A percentile compares a stretch with the other conserved stretches of the same genome.
Conservation (phyloP, 2,329 filamentous ascomycete genomes). For the Penicillium sp. region DNA sequence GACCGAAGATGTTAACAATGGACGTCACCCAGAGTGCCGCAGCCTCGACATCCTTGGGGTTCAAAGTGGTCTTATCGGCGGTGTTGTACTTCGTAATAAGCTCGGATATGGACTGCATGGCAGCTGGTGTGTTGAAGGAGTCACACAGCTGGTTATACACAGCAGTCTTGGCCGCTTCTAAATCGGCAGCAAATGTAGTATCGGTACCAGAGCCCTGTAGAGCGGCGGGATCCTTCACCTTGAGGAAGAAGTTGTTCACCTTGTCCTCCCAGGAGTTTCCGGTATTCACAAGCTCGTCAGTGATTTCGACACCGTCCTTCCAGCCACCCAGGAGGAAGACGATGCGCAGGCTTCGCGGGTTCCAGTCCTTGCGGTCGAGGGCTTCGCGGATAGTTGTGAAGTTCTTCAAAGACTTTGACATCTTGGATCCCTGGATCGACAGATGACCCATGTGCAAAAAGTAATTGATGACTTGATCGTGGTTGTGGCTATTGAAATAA, state of each 20-base stretch:
- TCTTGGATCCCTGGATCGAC: constrained; percentile 85
- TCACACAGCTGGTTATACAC: constrained; percentile 69
- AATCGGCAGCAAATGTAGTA: constrained; percentile 45
- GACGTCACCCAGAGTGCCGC: constrained; percentile 77
- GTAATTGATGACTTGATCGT: constrained; percentile 84
- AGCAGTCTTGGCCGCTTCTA: constrained; percentile 56
- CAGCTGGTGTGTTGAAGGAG: constrained; percentile 81
- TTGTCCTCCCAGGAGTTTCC: constrained; percentile 78
- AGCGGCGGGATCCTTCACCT: constrained; percentile 50
- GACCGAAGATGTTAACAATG: constrained; percentile 79
- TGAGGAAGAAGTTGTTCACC: constrained; percentile 68
- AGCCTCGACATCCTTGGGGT: constrained; percentile 49
- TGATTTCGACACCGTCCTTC: constrained; percentile 90
- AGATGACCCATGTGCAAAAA: constrained; percentile 95
- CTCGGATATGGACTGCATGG: constrained; percentile 74
- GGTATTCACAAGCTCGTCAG: constrained; percentile 72
- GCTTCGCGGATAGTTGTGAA: constrained; percentile 91
- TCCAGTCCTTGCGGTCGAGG: constrained; percentile 67
- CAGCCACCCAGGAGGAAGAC: constrained; percentile 85
- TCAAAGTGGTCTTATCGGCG: constrained; percentile 46
- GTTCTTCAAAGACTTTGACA: constrained; percentile 95
- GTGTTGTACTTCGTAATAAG: constrained; percentile 76
- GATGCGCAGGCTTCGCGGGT: constrained; percentile 74
- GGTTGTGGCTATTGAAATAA: constrained; percentile 57
- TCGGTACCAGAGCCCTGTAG: constrained; percentile 27